Percentiles rank a stretch among this genome's conserved stretches.
These are phyloP conservation scores for Epichloe uncinata DNA, from an alignment of 2,329 filamentous ascomycete genomes.

Conservation along the genomic window DNA sequence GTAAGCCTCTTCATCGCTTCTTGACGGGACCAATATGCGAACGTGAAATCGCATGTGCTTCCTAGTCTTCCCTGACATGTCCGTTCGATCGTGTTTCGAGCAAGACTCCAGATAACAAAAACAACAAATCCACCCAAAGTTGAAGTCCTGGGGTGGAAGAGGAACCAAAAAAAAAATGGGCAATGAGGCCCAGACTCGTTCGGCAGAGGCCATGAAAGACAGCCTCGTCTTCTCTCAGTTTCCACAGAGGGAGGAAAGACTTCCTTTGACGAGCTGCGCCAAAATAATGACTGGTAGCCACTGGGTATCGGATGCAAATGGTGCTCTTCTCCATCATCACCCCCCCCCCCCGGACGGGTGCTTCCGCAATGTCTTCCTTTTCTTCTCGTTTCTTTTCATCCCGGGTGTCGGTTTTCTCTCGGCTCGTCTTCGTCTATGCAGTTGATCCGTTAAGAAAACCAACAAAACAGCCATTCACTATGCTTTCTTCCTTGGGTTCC, in stretches of 20 bases:
- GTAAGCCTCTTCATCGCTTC: no score
- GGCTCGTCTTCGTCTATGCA: background rate
- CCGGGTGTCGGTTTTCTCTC: background rate
- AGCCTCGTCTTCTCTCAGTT: background rate
- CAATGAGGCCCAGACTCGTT: background rate
- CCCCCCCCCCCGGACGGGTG: background rate
- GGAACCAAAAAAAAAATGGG: background rate
- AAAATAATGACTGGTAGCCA: background rate
- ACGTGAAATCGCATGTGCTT: no score
- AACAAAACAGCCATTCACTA: background rate
- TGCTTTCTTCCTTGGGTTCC: background rate
- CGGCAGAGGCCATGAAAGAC: background rate
- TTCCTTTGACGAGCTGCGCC: background rate
- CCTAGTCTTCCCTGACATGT: no score
- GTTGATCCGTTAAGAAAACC: background rate
- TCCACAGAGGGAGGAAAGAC: background rate
- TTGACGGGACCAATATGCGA: no score
- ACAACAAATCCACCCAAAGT: background rate
- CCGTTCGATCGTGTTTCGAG: no score
- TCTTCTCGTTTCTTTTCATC: background rate
- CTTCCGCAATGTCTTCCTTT: background rate
- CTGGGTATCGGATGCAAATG: constrained; percentile 1
- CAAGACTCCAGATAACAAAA: background rate
- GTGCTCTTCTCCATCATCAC: background rate
- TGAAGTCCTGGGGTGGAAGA: background rate